Evolutionary conservation across 2,329 filamentous ascomycete genomes (phyloP).

Genomic region (Arthrobotrys iridis): DNA sequence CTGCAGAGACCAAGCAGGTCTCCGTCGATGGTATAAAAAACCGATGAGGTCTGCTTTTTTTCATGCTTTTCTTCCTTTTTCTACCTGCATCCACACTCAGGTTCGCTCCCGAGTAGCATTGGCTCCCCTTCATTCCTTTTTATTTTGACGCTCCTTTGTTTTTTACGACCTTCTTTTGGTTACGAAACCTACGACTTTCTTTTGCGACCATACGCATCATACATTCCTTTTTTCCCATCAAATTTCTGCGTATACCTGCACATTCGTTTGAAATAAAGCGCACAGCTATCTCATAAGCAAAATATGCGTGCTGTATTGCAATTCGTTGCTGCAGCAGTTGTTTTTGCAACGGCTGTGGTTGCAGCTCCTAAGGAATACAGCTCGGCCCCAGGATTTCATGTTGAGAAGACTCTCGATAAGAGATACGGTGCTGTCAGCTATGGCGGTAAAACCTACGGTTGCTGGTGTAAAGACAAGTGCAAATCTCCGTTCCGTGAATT

Average conservation of each 20-base stretch:
- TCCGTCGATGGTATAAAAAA: neutral
- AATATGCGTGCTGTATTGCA: neutral
- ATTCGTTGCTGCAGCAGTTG: neutral
- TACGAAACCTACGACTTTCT: neutral
- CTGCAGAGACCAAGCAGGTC: neutral
- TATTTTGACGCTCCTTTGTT: conserved; percentile 12
- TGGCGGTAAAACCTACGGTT: neutral
- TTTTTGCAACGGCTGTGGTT: conserved; percentile 1
- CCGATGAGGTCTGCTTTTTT: neutral
- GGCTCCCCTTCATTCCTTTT: neutral
- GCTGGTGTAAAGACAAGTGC: conserved; percentile 11
- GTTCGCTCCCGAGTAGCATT: neutral
- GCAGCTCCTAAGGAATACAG: neutral
- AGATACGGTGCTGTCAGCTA: neutral
- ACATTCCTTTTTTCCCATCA: neutral
- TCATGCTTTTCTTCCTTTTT: neutral
- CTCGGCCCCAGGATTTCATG: neutral
- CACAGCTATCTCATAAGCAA: neutral
- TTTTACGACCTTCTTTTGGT: neutral
- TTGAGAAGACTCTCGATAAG: neutral
- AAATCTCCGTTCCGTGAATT: neutral
- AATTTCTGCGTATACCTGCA: neutral
- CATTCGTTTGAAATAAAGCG: neutral
- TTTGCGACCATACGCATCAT: neutral
- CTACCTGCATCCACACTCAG: neutral